phyloP scores from a whole-genome alignment of 768 basidiomycete species.

The Hypholoma sublateritium region DNA sequence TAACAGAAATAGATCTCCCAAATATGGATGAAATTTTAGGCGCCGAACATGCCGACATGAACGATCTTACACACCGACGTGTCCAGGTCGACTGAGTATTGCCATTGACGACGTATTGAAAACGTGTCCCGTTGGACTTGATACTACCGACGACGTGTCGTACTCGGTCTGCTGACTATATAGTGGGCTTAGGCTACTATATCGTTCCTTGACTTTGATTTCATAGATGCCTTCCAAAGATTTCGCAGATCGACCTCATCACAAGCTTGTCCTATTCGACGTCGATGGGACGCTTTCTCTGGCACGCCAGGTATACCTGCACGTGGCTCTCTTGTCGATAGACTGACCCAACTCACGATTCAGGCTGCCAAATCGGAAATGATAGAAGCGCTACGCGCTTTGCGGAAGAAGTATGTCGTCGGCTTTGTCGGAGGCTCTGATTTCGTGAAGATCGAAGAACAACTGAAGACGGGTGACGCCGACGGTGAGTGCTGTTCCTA shows the following conservation, averaged over 20 bases:
- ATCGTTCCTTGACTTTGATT: not conserved
- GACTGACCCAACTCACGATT: slow-evolving; percentile 5
- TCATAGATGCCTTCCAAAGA: not conserved
- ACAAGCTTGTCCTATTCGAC: slow-evolving; percentile 81
- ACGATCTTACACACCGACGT: no score
- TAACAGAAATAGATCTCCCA: no score
- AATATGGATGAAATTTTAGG: no score
- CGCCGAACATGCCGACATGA: no score
- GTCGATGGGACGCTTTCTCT: slow-evolving; percentile 76
- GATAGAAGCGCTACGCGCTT: slow-evolving; percentile 58
- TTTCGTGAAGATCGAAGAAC: slow-evolving; percentile 84
- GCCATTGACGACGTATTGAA: no score
- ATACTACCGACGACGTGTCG: not conserved
- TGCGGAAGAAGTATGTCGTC: slow-evolving; percentile 73
- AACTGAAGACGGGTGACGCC: slow-evolving; percentile 59
- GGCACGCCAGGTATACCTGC: slow-evolving; percentile 57
- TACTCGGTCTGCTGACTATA: not conserved
- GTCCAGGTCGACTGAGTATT: no score
- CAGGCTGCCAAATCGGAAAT: slow-evolving; percentile 70
- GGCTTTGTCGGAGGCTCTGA: slow-evolving; percentile 97
- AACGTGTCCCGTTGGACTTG: no score
- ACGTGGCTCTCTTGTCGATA: slow-evolving; percentile 4
- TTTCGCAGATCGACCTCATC: slow-evolving; percentile 60
- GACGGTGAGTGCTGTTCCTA: slow-evolving; percentile 41
- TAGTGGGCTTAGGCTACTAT: no score